phyloP scores from a whole-genome alignment of 1,139 yeast genomes.

The Saccharomyces hybrid region DNA sequence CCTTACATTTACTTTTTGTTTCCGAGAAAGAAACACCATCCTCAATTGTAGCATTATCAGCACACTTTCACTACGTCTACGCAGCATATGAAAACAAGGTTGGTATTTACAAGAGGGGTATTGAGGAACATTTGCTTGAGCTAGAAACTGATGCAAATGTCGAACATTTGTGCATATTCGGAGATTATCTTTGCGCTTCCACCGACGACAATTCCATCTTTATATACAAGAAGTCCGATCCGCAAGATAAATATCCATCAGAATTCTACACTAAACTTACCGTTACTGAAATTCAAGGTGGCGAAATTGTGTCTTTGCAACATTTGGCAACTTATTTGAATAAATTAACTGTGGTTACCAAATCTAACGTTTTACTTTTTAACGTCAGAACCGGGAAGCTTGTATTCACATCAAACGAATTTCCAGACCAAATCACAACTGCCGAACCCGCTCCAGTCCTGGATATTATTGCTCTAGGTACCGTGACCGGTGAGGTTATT shows the following conservation, averaged over 20 bases:
- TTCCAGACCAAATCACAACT: conserved; percentile 46
- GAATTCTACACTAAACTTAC: conserved; percentile 60
- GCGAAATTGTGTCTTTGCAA: conserved; percentile 51
- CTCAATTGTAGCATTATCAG: conserved; percentile 61
- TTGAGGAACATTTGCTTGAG: conserved; percentile 48
- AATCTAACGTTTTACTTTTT: conserved; percentile 50
- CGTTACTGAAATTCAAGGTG: conserved; percentile 55
- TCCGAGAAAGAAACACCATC: conserved; percentile 70
- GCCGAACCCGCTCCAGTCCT: conserved; percentile 81
- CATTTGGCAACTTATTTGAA: conserved; percentile 93
- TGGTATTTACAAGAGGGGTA: conserved; percentile 81
- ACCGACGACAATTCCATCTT: conserved; percentile 46
- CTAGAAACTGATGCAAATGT: conserved; percentile 35
- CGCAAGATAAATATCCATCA: conserved; percentile 43
- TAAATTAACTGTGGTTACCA: conserved; percentile 72
- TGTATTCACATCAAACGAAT: conserved; percentile 51
- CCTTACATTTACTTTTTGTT: conserved; percentile 77
- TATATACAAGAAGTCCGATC: conserved; percentile 51
- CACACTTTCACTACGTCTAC: conserved; percentile 79
- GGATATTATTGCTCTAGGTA: conserved; percentile 76
- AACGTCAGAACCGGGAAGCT: conserved; percentile 76
- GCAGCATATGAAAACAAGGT: conserved; percentile 67
- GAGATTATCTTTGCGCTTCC: conserved; percentile 66
- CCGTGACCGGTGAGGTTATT: conserved; percentile 56
- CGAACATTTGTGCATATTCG: conserved; percentile 55